These are phyloP conservation scores for Plasmodium inui DNA, from an alignment of 169 alveolate genomes.

Conservation along the genomic window DNA sequence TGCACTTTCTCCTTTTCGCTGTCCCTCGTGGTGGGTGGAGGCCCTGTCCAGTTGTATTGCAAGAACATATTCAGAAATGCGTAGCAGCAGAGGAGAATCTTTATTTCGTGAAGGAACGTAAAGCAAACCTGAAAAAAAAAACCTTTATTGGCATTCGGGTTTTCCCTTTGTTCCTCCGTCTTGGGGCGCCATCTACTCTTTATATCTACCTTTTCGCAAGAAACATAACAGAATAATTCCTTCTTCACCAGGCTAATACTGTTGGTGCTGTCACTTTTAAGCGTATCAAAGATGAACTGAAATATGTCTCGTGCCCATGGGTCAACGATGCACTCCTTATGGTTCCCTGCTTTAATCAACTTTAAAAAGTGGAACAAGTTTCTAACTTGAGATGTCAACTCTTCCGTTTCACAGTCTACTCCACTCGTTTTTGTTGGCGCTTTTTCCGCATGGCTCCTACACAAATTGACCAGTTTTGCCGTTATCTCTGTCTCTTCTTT, in stretches of 20 bases:
- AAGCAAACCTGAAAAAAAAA: background rate
- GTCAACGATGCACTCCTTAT: constrained; percentile 36
- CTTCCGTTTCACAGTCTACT: background rate
- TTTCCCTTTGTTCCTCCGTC: background rate
- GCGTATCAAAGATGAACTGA: constrained; percentile 5
- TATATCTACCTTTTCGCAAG: constrained; percentile 10
- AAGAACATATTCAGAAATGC: constrained; percentile 59
- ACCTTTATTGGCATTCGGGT: background rate
- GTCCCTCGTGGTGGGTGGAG: constrained; percentile 23
- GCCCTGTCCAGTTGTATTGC: constrained; percentile 74
- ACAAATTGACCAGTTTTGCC: background rate
- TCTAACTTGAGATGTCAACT: background rate
- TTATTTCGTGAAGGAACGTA: constrained; percentile 28
- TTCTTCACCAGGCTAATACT: constrained; percentile 21
- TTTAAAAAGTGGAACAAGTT: constrained; percentile 29
- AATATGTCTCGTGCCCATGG: constrained; percentile 41
- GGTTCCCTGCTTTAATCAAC: constrained; percentile 15
- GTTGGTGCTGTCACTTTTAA: background rate
- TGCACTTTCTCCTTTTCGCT: background rate
- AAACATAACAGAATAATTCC: constrained; percentile 13
- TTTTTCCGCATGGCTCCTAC: background rate
- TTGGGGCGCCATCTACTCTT: background rate
- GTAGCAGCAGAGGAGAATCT: constrained; percentile 51
- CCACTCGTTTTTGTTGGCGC: background rate
- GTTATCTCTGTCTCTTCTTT: constrained; percentile 16